These are phyloP conservation scores for Fonsecaea multimorphosa DNA, from an alignment of 2,329 filamentous ascomycete species.

Conservation along the genomic window DNA sequence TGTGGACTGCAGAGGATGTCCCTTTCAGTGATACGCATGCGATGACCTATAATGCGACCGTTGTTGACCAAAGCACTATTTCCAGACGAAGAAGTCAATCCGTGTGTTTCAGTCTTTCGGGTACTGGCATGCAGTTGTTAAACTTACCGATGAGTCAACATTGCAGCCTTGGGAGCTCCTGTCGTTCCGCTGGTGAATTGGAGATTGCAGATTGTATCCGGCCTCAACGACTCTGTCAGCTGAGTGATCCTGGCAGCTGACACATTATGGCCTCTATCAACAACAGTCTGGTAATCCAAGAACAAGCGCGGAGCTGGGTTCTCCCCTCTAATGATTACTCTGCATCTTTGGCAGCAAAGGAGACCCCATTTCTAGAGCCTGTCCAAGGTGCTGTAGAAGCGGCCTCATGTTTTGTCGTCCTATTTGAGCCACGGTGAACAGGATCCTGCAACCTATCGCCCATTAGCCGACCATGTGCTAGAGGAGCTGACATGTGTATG, in stretches of 20 bases:
- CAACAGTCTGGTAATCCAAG: slow-evolving; percentile 59
- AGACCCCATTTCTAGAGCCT: slow-evolving; percentile 47
- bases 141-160: slow-evolving; percentile 71
- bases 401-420: slow-evolving; percentile 67
- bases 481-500: background rate
- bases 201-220: slow-evolving; percentile 67
- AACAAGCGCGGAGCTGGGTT: slow-evolving; percentile 1
- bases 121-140: slow-evolving; percentile 15
- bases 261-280: slow-evolving; percentile 65
- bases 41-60: slow-evolving; percentile 72
- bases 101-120: background rate
- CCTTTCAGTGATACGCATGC: slow-evolving; percentile 69
- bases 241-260: background rate
- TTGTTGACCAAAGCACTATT: slow-evolving; percentile 62
- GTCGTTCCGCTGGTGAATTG: slow-evolving; percentile 79
- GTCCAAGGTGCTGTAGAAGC: slow-evolving; percentile 62
- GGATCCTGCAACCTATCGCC: slow-evolving; percentile 66
- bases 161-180: slow-evolving; percentile 73
- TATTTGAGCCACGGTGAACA: slow-evolving; percentile 76
- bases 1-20: slow-evolving; percentile 81
- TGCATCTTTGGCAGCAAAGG: background rate
- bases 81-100: background rate
- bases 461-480: background rate
- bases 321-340: slow-evolving; percentile 1
- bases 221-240: slow-evolving; percentile 3